Evolutionary conservation across 441 rosid genomes (phyloP).

Genomic region (Erysimum pusillum): DNA sequence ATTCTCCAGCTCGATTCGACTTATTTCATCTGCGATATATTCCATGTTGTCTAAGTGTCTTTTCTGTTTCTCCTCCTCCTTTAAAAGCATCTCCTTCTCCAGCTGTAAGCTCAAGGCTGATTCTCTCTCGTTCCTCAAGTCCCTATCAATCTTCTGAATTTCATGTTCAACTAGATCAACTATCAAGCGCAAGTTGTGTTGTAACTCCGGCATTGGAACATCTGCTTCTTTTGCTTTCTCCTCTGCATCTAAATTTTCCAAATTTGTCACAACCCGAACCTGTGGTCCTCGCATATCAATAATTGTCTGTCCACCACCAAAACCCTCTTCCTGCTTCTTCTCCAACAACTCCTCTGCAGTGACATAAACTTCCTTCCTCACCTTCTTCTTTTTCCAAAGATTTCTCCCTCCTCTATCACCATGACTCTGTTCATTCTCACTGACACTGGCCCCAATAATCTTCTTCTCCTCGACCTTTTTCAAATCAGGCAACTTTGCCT

Average conservation of each 20-base stretch:
- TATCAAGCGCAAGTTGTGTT: conserved; percentile 81
- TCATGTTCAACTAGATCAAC: conserved; percentile 85
- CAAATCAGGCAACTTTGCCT: conserved; percentile 58
- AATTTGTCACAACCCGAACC: conserved; percentile 78
- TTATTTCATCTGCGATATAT: conserved; percentile 57
- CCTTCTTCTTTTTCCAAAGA: conserved; percentile 70
- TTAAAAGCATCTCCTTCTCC: conserved; percentile 77
- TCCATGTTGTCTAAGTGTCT: conserved; percentile 70
- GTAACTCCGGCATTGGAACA: conserved; percentile 94
- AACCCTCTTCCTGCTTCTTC: conserved; percentile 77
- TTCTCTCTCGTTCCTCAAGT: conserved; percentile 86
- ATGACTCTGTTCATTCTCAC: conserved; percentile 39
- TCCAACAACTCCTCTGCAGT: conserved; percentile 76
- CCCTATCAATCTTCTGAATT: conserved; percentile 85
- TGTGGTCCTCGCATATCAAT: conserved; percentile 95
- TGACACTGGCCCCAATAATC: conserved; percentile 22
- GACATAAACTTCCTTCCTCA: conserved; percentile 57
- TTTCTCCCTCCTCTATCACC: conserved; percentile 55
- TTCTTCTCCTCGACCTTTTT: conserved; percentile 67
- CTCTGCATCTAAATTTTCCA: conserved; percentile 89
- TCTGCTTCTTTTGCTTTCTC: conserved; percentile 85
- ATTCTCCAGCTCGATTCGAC: conserved; percentile 63
- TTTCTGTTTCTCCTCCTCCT: conserved; percentile 59
- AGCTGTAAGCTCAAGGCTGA: conserved; percentile 78
- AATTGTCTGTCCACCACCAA: conserved; percentile 85